Percentiles rank a stretch among this genome's conserved stretches.
Evolutionary conservation across 495 filamentous ascomycete genomes (phyloP).

Genomic region (Aspergillus carlsbadensis): DNA sequence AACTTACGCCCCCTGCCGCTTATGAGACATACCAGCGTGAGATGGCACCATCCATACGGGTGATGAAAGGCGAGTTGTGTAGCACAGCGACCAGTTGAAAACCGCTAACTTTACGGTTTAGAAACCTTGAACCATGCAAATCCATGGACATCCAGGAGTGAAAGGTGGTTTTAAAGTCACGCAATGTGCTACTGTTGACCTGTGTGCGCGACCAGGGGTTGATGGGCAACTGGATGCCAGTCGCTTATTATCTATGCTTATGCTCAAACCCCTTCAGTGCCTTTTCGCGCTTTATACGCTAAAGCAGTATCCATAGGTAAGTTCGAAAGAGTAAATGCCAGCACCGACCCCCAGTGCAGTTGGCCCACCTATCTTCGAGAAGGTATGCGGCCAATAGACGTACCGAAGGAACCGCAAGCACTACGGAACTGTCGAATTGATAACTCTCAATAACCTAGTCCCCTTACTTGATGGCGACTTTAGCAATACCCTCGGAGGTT

Average conservation of each 20-base stretch:
- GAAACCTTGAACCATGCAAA: too few relatives aligned
- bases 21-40: too few relatives aligned
- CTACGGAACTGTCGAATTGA: background rate
- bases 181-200: too few relatives aligned
- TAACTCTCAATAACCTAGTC: slow-evolving; percentile 5
- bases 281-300: background rate
- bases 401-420: background rate
- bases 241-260: background rate
- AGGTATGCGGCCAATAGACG: background rate
- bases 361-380: background rate
- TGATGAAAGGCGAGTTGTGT: too few relatives aligned
- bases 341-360: background rate
- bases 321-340: background rate
- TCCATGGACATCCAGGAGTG: too few relatives aligned
- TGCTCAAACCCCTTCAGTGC: background rate
- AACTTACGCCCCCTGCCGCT: too few relatives aligned
- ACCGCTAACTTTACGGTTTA: too few relatives aligned
- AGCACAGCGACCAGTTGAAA: too few relatives aligned
- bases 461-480: background rate
- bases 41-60: too few relatives aligned
- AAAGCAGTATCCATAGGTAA: background rate
- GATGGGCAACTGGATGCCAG: too few relatives aligned
- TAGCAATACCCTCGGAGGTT: background rate
- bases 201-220: too few relatives aligned
- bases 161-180: too few relatives aligned